Base-by-base conservation (phyloP, 208 protist genomes). In the Phytomonas serpens region DNA sequence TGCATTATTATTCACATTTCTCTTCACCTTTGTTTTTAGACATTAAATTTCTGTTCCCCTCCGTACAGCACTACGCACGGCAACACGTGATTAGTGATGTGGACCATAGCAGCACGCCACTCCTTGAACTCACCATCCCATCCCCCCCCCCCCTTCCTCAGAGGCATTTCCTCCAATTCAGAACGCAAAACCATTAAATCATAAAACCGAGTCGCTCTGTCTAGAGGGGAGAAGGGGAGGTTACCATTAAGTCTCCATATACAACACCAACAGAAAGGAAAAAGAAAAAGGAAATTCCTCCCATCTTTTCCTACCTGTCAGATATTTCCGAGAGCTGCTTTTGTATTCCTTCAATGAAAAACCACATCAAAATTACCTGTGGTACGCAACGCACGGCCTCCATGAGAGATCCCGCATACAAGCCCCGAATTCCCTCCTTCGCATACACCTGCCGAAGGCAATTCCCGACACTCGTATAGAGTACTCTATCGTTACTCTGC, bases 291-390 rank as follows among this genome's bases (percentile, higher is more conserved):
- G 27, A 38, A n/a, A 9, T 23, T 1, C 4, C 4, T 19, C 11
- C 47, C 47, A 27, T 27, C 16, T 5, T 57, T 57, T 34, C 34
- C 62, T 37, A 16, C 27, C 27, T 11, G 29, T 61, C 42, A 38
- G 37, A 70, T 37, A 11, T 42, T 64, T 61, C 32, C 34, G 78
- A 78, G n/a, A 89, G 73, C 32, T 80, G 67, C 34, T 82, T 73
- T 62, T 95, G 90, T 11, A 90, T 89, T 57, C 74, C 82, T 74
- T 94, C 92, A 67, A 94, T 94, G 62, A 91, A 87, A 69, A 93
- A 87, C 89, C 92, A 96, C 88, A 94, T 96, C 40, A 96, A 80
- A 62, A 93, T 80, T 6, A 96, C 92, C 77, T 96, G 92, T 33
- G 92, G 92, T 61, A 94, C 89, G 69, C 89, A 94, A 4, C 92